Conservation (phyloP, 2,329 filamentous ascomycete genomes). For the Calonectria hongkongensis region DNA sequence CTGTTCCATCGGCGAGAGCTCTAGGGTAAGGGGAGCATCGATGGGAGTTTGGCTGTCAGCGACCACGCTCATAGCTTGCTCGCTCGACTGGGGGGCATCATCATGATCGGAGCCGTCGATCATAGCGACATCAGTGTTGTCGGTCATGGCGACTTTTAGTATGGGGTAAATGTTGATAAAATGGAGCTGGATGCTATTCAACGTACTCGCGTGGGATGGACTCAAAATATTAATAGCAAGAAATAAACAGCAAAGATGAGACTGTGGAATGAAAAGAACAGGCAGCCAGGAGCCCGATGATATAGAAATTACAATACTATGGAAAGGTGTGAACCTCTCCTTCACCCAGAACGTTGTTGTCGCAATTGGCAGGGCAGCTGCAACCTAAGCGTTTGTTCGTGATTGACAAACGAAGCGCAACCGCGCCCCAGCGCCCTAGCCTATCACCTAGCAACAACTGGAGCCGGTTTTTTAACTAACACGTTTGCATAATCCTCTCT, state of each 20-base stretch:
- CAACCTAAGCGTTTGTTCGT: not conserved
- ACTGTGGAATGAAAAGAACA: too few relatives aligned
- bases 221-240: not conserved
- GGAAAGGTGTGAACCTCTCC: not conserved
- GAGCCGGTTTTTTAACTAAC: not conserved
- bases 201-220: not conserved
- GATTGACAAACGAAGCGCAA: not conserved
- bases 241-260: not conserved
- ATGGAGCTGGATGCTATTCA: not conserved
- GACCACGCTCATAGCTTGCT: not conserved
- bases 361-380: not conserved
- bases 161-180: too few relatives aligned
- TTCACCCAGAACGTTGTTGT: not conserved
- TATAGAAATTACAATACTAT: not conserved
- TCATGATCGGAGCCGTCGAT: not conserved
- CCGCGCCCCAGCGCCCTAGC: too few relatives aligned
- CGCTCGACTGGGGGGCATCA: not conserved
- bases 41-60: not conserved
- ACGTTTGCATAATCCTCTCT: not conserved
- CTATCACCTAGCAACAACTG: not conserved
- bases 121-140: not conserved
- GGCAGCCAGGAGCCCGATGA: too few relatives aligned
- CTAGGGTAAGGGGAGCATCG: not conserved
- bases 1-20: slow-evolving; percentile 46
- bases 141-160: not conserved